A percentile compares a stretch with the other conserved stretches of the same genome.
phyloP scores from a whole-genome alignment of 164 flowering plant species.

The Vitis rotundifolia region DNA sequence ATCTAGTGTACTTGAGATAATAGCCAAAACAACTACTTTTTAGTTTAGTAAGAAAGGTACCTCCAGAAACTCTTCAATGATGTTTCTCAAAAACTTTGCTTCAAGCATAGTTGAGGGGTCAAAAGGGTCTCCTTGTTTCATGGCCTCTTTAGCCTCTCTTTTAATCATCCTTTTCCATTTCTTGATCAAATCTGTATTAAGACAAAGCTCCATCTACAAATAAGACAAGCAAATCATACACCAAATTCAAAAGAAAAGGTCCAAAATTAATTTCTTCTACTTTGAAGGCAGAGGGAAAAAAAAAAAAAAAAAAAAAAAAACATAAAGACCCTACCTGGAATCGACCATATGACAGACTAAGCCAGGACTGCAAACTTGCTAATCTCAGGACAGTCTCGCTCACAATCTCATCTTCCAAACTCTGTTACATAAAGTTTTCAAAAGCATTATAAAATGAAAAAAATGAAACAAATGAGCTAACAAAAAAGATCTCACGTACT shows the following conservation, averaged over 20 bases:
- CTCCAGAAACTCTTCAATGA: conserved; percentile 89
- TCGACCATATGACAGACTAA: conserved; percentile 85
- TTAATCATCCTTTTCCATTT: conserved; percentile 83
- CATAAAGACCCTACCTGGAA: conserved; percentile 61
- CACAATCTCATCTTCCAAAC: conserved; percentile 97
- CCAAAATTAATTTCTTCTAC: neutral
- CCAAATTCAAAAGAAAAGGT: neutral
- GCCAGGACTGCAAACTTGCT: conserved; percentile 84
- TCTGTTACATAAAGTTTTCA: conserved; percentile 41
- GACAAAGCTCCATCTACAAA: conserved; percentile 85
- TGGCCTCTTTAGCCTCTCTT: conserved; percentile 67
- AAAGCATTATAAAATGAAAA: no score
- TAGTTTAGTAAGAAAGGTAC: conserved; percentile 30
- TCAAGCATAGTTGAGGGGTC: conserved; percentile 62
- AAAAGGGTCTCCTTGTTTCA: conserved; percentile 55
- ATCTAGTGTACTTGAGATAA: no score
- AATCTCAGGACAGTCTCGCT: conserved; percentile 73
- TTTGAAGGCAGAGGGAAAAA: no score
- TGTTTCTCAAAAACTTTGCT: conserved; percentile 76
- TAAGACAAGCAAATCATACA: conserved; percentile 2
- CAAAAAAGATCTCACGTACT: no score
- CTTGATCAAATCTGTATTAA: conserved; percentile 63
- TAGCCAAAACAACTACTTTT: neutral
- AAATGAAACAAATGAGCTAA: no score
- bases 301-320: neutral